A percentile compares a stretch with the other conserved stretches of the same genome.
Evolutionary conservation across 257 asterid genomes (phyloP).

Genomic region (Primulina eburnea): DNA sequence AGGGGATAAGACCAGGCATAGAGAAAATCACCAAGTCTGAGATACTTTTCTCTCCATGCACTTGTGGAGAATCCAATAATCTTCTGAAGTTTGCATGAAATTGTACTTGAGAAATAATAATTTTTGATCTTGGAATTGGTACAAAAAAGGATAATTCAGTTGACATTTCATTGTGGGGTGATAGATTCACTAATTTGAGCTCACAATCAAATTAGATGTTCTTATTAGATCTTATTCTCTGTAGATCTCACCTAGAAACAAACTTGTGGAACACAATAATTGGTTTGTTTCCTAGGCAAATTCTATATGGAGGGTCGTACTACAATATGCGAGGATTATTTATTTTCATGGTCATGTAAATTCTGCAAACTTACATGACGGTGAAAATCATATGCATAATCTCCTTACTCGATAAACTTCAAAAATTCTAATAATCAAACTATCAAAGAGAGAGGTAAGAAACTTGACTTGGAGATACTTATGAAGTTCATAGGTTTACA

Average conservation of each 20-base stretch:
- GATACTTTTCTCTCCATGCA: no score
- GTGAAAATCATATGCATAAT: not conserved
- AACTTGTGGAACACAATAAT: no score
- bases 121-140: not conserved
- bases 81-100: not conserved
- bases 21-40: not conserved
- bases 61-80: not conserved
- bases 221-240: no score
- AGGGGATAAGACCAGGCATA: not conserved
- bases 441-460: slow-evolving; percentile 1
- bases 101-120: not conserved
- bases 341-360: no score
- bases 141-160: slow-evolving; percentile 1
- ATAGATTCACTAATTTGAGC: not conserved
- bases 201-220: not conserved
- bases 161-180: not conserved
- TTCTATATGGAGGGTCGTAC: no score
- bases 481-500: not conserved
- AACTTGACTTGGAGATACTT: not conserved
- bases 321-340: no score
- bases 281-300: no score
- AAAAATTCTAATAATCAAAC: not conserved
- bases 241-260: no score
- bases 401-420: not conserved
- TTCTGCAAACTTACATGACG: not conserved